These are phyloP conservation scores for Candida ovalis DNA, from an alignment of 805 yeast genomes.

Conservation along the genomic window DNA sequence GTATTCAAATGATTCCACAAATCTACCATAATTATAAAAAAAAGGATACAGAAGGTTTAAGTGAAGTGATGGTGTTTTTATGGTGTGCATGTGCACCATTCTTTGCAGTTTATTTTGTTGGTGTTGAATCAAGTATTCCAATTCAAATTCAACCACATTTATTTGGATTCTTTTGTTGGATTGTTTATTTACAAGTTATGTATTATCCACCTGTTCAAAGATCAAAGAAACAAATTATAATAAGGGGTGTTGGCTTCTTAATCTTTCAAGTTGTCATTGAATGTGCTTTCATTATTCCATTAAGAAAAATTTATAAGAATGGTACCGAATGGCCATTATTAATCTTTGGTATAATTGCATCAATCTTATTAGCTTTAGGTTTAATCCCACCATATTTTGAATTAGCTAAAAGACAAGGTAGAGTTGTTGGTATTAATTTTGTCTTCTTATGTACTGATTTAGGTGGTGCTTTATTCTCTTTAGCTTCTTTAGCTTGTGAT, in stretches of 20 bases:
- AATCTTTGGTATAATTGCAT: conserved; percentile 47
- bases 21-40: conserved; percentile 66
- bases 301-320: conserved; percentile 40
- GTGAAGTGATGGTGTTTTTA: conserved; percentile 80
- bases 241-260: conserved; percentile 33
- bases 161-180: conserved; percentile 46
- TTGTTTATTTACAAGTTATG: conserved; percentile 46
- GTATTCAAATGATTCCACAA: conserved; percentile 78
- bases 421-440: conserved; percentile 55
- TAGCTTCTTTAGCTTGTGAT: conserved; percentile 51
- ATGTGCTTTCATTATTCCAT: conserved; percentile 46
- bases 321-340: conserved; percentile 44
- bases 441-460: conserved; percentile 47
- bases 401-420: conserved; percentile 46
- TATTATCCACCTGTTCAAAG: conserved; percentile 49
- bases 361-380: conserved; percentile 46
- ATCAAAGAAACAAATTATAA: conserved; percentile 27
- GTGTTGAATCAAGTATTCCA: conserved; percentile 46
- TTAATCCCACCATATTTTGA: conserved; percentile 55
- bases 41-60: conserved; percentile 83
- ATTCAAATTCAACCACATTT: conserved; percentile 51
- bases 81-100: conserved; percentile 69
- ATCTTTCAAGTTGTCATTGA: conserved; percentile 39
- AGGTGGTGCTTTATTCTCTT: conserved; percentile 58
- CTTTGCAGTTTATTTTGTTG: conserved; percentile 48